Evolutionary conservation across 2,329 filamentous ascomycete species (phyloP), one percentile per base, ranked within the genome.

Genomic region (Metarhizium anisopliae): DNA sequence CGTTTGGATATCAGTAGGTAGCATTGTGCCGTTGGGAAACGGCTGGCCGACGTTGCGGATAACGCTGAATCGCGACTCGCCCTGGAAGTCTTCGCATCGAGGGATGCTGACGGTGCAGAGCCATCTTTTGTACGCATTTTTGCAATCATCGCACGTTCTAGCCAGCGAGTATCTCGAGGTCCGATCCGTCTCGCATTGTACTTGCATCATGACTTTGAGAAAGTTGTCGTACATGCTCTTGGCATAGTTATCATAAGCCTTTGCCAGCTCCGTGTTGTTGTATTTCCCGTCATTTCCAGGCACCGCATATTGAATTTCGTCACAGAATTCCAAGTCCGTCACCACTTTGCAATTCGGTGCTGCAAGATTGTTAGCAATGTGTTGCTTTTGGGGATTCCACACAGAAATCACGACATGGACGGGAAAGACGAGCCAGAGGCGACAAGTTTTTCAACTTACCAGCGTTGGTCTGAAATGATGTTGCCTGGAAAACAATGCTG

Each of bases 101-200:
- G 94, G 94, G 59, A 99, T 94, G 16, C 85, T 87, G 32, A 97
- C 91, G 29, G 90, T 88, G 74, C 94, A 99, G 20, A 99, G 84
- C 94, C 94, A 99, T 65, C 85, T 78, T 70, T 95, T 96, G 79
- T 99, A 99, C 8, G 90, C 90, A 1, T 68, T 66, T 16, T 77
- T 82, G 71, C 94, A 99, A 69, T 95, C 81, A 47, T 75, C 70
- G 75, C 94, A 99, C 62, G 72, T 82, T 47, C 85, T 82, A 2
- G 84, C 87, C 14, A 97, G 83, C 1, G 91, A 96, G 73, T 95
- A 99, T 60, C 82, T 81, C 14, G 88, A 83, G 38, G 86, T 85
- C 2, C 81, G 73, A 0, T 81, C 81, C 2, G 90, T 86, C 63
- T 96, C 85, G 76, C 94, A 99, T 14, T 89, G 84, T 29, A 95